Percentiles rank a stretch among this genome's conserved stretches.
These are phyloP conservation scores for Fusarium pseudoanthophilum DNA, from an alignment of 2,329 filamentous ascomycete species.

Conservation along the genomic window DNA sequence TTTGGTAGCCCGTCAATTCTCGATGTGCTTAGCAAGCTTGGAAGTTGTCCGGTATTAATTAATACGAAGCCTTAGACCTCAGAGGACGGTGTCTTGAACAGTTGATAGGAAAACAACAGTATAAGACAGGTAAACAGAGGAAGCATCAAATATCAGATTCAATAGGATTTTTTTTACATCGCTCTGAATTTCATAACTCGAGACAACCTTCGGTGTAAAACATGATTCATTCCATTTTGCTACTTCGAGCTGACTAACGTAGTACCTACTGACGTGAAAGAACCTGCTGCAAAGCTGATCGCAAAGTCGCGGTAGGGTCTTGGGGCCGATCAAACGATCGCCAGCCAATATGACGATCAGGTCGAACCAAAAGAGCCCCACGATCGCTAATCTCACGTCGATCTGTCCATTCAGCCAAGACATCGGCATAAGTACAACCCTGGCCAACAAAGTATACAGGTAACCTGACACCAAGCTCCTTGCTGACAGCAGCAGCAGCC, in stretches of 20 bases:
- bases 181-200: background rate
- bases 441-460: slow-evolving; percentile 64
- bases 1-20: too few relatives aligned
- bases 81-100: too few relatives aligned
- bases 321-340: slow-evolving; percentile 41
- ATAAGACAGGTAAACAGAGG: background rate
- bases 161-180: background rate
- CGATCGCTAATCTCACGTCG: slow-evolving; percentile 65
- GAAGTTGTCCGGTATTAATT: too few relatives aligned
- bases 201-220: background rate
- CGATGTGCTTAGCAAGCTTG: too few relatives aligned
- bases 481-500: slow-evolving; percentile 56
- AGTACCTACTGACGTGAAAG: background rate
- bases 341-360: slow-evolving; percentile 70
- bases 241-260: background rate
- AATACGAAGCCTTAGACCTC: too few relatives aligned
- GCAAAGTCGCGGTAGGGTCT: slow-evolving; percentile 5
- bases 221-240: too few relatives aligned
- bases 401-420: slow-evolving; percentile 68
- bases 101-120: too few relatives aligned
- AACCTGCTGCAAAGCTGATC: slow-evolving; percentile 5
- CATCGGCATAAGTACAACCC: slow-evolving; percentile 68
- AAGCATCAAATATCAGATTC: too few relatives aligned
- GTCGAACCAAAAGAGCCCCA: slow-evolving; percentile 68
- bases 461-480: slow-evolving; percentile 58